Evolutionary conservation across 2,329 filamentous ascomycete species (phyloP).

Genomic region (Oidium heveae): DNA sequence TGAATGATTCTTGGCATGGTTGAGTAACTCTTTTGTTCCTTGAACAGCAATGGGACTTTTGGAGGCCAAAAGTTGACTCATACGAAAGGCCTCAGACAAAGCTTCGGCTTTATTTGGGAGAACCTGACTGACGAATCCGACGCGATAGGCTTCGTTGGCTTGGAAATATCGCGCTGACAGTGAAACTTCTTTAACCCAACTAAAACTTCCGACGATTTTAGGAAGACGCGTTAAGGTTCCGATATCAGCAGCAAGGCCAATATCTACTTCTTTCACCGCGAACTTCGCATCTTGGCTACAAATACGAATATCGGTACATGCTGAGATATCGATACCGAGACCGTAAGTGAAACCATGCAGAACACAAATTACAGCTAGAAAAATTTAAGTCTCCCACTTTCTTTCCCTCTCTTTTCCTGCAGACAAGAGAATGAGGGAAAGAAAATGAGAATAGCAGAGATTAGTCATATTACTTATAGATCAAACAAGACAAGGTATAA

Average conservation of each 20-base stretch:
- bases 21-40: slow-evolving; percentile 68
- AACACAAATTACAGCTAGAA: slow-evolving; percentile 49
- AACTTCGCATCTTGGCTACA: slow-evolving; percentile 33
- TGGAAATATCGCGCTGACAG: slow-evolving; percentile 45
- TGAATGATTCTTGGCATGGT: slow-evolving; percentile 54
- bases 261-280: slow-evolving; percentile 60
- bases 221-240: slow-evolving; percentile 51
- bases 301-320: slow-evolving; percentile 46
- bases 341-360: slow-evolving; percentile 59
- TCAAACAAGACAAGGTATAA: too few species aligned
- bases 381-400: too few species aligned
- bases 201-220: slow-evolving; percentile 42
- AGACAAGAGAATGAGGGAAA: too few species aligned
- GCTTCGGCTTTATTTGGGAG: slow-evolving; percentile 35
- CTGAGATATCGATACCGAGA: slow-evolving; percentile 49
- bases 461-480: too few species aligned
- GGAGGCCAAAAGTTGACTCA: slow-evolving; percentile 38
- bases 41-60: slow-evolving; percentile 80
- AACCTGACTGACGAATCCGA: slow-evolving; percentile 45
- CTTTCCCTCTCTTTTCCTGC: too few species aligned
- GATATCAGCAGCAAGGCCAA: slow-evolving; percentile 57
- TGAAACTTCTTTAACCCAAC: slow-evolving; percentile 60
- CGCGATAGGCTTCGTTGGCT: slow-evolving; percentile 39
- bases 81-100: slow-evolving; percentile 32
- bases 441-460: too few species aligned